Base-by-base conservation (phyloP, 768 basidiomycete species). In the Suillus decipiens region DNA sequence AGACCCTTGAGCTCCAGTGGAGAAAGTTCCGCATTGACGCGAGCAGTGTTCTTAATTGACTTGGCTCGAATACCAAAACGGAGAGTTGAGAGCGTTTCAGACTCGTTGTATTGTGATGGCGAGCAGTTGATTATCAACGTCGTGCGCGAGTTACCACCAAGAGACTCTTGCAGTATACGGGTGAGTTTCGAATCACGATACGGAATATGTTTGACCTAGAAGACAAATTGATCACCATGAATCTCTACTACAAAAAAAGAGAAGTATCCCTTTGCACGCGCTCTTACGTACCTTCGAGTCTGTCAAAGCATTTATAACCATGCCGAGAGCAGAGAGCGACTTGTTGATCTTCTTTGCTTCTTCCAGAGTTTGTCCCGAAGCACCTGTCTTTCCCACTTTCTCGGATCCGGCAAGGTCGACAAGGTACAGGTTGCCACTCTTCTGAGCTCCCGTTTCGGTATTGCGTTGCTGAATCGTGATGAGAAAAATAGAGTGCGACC, bases 311-410 rank as follows among this genome's bases (percentile, higher is more conserved):
- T 99, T 99, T 73, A 99, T 99, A 71, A 99, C 97, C 95, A 99
- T 99, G 42, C 97, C 97, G 66, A 99, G 85, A 12, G 97, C 97
- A 19, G 95, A 96, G 33, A 99, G 80, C 34, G 92, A 95, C 78
- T 99, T 99, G 81, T 99, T 99, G 80, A 99, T 99, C 84, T 99
- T 99, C 88, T 99, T 99, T 15, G 97, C 97, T 78, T 99, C 97
- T 76, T 99, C 97, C 9, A 99, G 80, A 31, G 97, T 99, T 76
- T 99, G 98, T 1, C 97, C 97, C 2, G 96, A 98, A 58, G 97
- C 97, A 22, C 97, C 97, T 47, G 97, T 99, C 83, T 99, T 99
- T 55, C 96, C 96, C 62, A 99, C 96, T 79, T 99, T 99, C 78
- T 99, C 97, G 24, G 95, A 97, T 70, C 97, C 97, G 61, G 97